Base-by-base conservation (phyloP, 2,329 filamentous ascomycete genomes). In the Sporothrix sp. region DNA sequence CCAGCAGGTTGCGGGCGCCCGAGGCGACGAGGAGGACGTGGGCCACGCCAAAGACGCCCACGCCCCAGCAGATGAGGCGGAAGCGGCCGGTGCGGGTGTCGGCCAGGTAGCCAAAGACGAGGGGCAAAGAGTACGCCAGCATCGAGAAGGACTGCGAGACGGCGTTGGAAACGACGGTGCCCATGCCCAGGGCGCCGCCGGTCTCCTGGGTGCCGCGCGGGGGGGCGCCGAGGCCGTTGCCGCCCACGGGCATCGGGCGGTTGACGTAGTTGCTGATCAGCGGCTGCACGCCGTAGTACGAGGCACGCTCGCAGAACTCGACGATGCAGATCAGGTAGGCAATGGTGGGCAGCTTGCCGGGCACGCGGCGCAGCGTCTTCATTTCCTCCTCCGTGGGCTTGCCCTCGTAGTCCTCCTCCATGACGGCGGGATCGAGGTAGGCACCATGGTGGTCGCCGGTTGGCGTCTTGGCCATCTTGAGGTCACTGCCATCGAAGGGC, bases 271-370 rank as follows among this genome's bases (percentile, higher is more conserved):
- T 83, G 62, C 78, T 79, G 76, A 82, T 85, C 27, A 86, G 71
- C 28, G 82, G 74, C 38, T 78, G 75, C 4, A 81, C 82, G 50
- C 84, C 85, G 61, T 88, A 87, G 75, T 87, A 89, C 13, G 81
- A 84, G 67, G 86, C 87, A 44, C 84, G 81, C 68, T 89, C 85
- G 68, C 81, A 85, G 51, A 87, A 69, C 66, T 89, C 85, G 53
- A 85, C 78, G 55, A 87, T 80, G 43, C 82, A 83, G 53, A 89
- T 78, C 23, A 79, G 81, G 67, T 80, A 88, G 52, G 82, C 76
- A 50, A 73, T 68, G 74, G 75, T 81, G 44, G 81, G 79, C 54
- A 88, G 77, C 60, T 72, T 73, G 55, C 79, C 81, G 11, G 80
- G 77, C 20, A 85, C 75, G 59, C 79, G 78, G 45, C 72, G 75